Percentiles rank a stretch among this genome's conserved stretches.
phyloP scores from a whole-genome alignment of 352 stramenopile genomes.

The Globisporangium nagaii region DNA sequence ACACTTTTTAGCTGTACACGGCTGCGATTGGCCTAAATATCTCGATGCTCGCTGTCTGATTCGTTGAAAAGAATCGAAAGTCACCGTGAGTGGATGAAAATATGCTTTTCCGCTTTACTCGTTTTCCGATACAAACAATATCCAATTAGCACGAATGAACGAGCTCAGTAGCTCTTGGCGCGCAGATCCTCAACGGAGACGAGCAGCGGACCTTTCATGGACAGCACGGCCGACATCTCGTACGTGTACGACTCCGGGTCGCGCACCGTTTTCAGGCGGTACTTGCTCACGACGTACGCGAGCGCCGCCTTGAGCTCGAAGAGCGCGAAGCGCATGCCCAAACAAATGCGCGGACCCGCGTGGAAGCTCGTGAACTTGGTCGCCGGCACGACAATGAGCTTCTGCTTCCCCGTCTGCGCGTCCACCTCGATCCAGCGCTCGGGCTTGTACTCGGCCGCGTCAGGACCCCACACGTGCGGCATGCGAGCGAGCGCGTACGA shows the following conservation, averaged over 20 bases:
- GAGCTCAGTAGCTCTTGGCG: constrained; percentile 4
- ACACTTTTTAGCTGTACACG: background rate
- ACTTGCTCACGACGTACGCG: constrained; percentile 29
- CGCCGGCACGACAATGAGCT: constrained; percentile 1
- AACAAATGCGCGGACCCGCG: constrained; percentile 34
- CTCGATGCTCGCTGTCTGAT: too few relatives aligned
- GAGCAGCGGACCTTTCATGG: constrained; percentile 5
- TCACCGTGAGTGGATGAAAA: too few relatives aligned
- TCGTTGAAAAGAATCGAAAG: too few relatives aligned
- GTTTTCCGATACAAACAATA: too few relatives aligned
- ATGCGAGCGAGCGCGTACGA: constrained; percentile 44
- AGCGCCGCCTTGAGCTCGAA: constrained; percentile 41
- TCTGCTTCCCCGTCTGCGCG: constrained; percentile 12
- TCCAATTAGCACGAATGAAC: too few relatives aligned
- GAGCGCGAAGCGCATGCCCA: constrained; percentile 43
- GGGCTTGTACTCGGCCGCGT: constrained; percentile 43
- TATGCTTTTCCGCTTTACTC: too few relatives aligned
- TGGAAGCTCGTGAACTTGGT: constrained; percentile 35
- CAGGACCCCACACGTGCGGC: constrained; percentile 35
- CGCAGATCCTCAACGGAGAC: background rate
- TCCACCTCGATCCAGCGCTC: constrained; percentile 56
- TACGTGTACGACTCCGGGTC: constrained; percentile 37
- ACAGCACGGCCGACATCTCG: constrained; percentile 34
- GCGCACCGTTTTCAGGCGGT: constrained; percentile 29
- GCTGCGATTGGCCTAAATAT: background rate